Conservation (phyloP, 768 basidiomycete genomes). For the Tylopilus intermedius region DNA sequence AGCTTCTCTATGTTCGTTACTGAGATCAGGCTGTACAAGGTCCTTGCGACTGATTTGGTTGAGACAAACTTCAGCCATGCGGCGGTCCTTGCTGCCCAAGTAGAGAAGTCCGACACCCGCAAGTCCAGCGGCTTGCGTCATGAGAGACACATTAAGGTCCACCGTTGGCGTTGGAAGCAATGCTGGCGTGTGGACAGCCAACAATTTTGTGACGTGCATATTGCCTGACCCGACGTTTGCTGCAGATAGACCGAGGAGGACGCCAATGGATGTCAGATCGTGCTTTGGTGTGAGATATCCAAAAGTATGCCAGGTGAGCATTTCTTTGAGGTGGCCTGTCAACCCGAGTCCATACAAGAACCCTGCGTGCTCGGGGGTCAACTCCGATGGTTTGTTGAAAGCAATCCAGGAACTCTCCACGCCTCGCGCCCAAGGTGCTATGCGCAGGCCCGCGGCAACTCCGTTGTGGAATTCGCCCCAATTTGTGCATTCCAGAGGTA, state of each 20-base stretch:
- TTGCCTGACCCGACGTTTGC: slow-evolving; percentile 85
- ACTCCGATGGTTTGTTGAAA: slow-evolving; percentile 88
- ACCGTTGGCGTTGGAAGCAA: slow-evolving; percentile 81
- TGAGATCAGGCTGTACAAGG: slow-evolving; percentile 75
- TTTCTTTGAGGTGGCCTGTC: slow-evolving; percentile 82
- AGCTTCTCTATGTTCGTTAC: slow-evolving; percentile 85
- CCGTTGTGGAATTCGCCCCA: slow-evolving; percentile 99
- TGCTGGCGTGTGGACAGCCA: slow-evolving; percentile 91
- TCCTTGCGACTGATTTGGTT: slow-evolving; percentile 76
- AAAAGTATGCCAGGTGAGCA: slow-evolving; percentile 95
- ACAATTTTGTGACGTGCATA: slow-evolving; percentile 81
- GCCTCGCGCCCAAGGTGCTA: slow-evolving; percentile 66
- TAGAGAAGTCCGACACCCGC: slow-evolving; percentile 87
- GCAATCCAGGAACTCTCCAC: slow-evolving; percentile 95
- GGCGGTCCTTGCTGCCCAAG: slow-evolving; percentile 78
- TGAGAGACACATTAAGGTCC: slow-evolving; percentile 84
- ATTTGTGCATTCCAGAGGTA: slow-evolving; percentile 61
- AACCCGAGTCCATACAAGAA: slow-evolving; percentile 90
- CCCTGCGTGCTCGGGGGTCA: slow-evolving; percentile 94
- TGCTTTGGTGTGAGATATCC: slow-evolving; percentile 94
- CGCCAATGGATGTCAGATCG: slow-evolving; percentile 89
- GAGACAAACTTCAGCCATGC: slow-evolving; percentile 91
- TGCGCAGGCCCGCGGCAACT: slow-evolving; percentile 84
- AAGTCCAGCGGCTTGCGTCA: slow-evolving; percentile 86
- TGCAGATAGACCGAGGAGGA: slow-evolving; percentile 89